These are phyloP conservation scores for Penicillium sp. DNA, from an alignment of 2,329 filamentous ascomycete genomes.

Conservation along the genomic window DNA sequence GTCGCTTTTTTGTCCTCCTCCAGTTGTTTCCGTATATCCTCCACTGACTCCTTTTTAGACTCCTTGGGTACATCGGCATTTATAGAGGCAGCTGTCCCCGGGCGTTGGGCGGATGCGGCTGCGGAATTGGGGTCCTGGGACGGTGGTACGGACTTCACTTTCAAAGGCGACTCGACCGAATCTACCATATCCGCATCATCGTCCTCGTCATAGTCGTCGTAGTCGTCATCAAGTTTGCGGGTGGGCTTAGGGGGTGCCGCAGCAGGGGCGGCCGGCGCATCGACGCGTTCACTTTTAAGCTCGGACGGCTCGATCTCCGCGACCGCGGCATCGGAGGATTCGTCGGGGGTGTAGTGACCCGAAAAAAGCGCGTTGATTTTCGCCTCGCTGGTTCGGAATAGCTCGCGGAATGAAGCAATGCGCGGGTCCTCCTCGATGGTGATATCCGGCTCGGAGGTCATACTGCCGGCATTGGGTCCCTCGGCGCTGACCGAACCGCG, in stretches of 20 bases:
- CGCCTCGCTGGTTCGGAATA: constrained; percentile 75
- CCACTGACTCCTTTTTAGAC: constrained; percentile 63
- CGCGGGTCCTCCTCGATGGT: constrained; percentile 68
- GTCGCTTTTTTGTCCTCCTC: constrained; percentile 89
- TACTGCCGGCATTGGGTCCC: constrained; percentile 48
- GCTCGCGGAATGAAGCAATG: constrained; percentile 69
- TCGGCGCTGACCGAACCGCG: constrained; percentile 46
- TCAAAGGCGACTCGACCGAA: constrained; percentile 49
- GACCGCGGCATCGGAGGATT: constrained; percentile 43
- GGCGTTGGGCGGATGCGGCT: constrained; percentile 69
- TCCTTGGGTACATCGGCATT: constrained; percentile 62
- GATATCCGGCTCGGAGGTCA: constrained; percentile 54
- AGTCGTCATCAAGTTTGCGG: constrained; percentile 75
- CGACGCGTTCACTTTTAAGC: constrained; percentile 44
- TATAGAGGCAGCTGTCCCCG: constrained; percentile 61
- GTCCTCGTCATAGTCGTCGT: constrained; percentile 66
- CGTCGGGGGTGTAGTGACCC: constrained; percentile 36
- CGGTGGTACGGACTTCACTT: constrained; percentile 52
- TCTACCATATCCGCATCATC: constrained; percentile 58
- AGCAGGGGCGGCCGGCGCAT: constrained; percentile 50
- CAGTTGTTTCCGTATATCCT: constrained; percentile 88
- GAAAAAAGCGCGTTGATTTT: constrained; percentile 76
- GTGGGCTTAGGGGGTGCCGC: constrained; percentile 56
- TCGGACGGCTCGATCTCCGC: constrained; percentile 47
- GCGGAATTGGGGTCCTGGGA: constrained; percentile 59